These are phyloP conservation scores for Oryza meyeriana DNA, from an alignment of 176 grass and related monocot species.

Conservation along the genomic window DNA sequence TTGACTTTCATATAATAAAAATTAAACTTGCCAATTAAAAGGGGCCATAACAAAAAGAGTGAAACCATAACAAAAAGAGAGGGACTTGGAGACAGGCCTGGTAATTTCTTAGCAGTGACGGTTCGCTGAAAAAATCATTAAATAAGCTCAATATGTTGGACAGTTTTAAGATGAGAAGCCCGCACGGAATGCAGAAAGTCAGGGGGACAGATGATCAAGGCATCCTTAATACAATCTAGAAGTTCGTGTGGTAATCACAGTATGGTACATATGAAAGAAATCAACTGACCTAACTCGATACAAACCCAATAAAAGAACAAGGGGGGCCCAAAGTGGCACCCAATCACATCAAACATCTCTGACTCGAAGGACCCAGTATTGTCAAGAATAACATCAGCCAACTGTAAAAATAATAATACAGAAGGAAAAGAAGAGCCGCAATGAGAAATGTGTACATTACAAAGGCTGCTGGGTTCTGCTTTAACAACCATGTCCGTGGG, in stretches of 20 bases:
- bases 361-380: not conserved
- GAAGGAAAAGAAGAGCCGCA: slow-evolving; percentile 12
- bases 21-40: not conserved
- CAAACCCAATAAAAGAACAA: not conserved
- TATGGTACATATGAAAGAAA: slow-evolving; percentile 31
- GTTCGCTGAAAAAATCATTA: not conserved
- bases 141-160: not conserved
- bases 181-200: not conserved
- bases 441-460: slow-evolving; percentile 28
- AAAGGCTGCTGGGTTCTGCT: slow-evolving; percentile 29
- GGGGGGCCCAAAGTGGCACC: not conserved
- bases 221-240: slow-evolving; percentile 26
- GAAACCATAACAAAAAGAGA: too few species aligned
- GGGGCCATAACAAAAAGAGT: not conserved
- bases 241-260: slow-evolving; percentile 33
- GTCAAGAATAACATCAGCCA: slow-evolving; percentile 34
- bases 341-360: slow-evolving; percentile 32
- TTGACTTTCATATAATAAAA: not conserved
- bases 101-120: not conserved
- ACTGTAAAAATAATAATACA: slow-evolving; percentile 36
- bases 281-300: slow-evolving; percentile 18
- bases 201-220: not conserved
- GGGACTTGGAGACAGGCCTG: not conserved
- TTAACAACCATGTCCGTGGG: slow-evolving; percentile 16
- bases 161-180: not conserved